Base-by-base conservation (phyloP, 2,329 filamentous ascomycete species). In the Colletotrichum sp. region DNA sequence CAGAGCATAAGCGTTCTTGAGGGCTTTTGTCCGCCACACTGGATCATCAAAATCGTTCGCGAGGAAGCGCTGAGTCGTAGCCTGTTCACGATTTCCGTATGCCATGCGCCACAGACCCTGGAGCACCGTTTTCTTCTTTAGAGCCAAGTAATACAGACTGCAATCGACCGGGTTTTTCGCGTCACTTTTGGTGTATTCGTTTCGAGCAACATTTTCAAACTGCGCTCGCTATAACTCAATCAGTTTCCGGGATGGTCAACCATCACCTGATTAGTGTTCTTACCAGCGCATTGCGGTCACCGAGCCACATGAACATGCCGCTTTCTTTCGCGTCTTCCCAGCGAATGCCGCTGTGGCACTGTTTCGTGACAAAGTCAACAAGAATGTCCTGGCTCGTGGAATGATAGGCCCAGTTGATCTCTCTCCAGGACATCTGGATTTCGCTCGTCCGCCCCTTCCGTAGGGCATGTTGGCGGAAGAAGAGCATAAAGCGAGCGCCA, bases 1-100 rank as follows among this genome's bases (percentile, higher is more conserved):
- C 71, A 99, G 86, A 4, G 97, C 96, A 85, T 98, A 99, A 0
- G 97, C 97, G 83, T 99, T 99, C 85, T 99, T 99, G 76, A 98
- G 87, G 1, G 97, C 97, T 6, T 95, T 92, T 2, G 95, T 98
- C 83, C 92, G 94, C 95, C 97, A 99, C 79, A 95, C 94, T 1
- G 93, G 90, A 77, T 98, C 95, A 6, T 92, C 89, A 83, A 99
- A 99, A 83, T 99, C 96, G 81, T 98, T 98, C n/a, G 93, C 90
- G 27, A 99, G 88, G 34, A 99, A 89, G 77, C 91, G 92, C 76
- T 93, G 91, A 0, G 97, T 99, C 0, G 94, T 92, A 4, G 85
- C 88, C 84, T 99, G 97, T 84, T 99, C 98, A 74, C 90, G 92
- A 80, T 98, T 94, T 93, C 97, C 97, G 55, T 89, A 92, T 8